Base-by-base conservation (phyloP, 495 filamentous ascomycete genomes). In the Xylaria cubensis region DNA sequence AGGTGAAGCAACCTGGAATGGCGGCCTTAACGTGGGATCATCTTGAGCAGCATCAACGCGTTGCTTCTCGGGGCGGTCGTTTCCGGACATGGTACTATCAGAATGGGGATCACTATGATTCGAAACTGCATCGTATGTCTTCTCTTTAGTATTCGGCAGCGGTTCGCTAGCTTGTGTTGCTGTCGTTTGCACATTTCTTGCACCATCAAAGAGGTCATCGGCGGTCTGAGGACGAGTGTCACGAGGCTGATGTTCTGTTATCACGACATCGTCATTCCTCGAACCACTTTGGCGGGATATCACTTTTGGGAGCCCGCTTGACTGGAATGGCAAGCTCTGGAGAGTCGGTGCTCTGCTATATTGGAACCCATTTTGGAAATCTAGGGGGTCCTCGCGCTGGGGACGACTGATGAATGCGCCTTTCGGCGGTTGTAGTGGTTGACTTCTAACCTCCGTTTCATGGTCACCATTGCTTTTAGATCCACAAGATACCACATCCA, bases 351-450 rank as follows among this genome's bases (percentile, higher is more conserved):
- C 61, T n/a, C 56, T 71, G 17, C 46, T 71, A 34, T 64, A 71
- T 48, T 71, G 61, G 36, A 71, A 71, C 13, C 62, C 61, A 29
- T 34, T 19, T 34, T 71, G 46, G 41, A 71, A 64, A 51, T 71
- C 39, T 4, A 64, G 8, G 26, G 39, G 59, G 50, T 62, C 15
- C 26, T 71, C 69, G 19, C 8, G 42, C 26, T 50, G 3, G 15
- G 69, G 69, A 4, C 59, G 69, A 19, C 69, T 71, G 19, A 71
- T 29, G 26, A 71, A 71, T 29, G 32, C 34, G 24, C 46, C 24
- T 56, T 19, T 42, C 13, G 1, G 36, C 9, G 36, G 26, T 19
- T 51, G 63, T 50, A 0, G 15, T 10, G 63, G 29, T 61, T 44
- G 50, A 8, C 29, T 15, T 29, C 5, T 19, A 13, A 39, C 42